Evolutionary conservation across 2,329 filamentous ascomycete genomes (phyloP).

Genomic region (Aplosporella prunicola): DNA sequence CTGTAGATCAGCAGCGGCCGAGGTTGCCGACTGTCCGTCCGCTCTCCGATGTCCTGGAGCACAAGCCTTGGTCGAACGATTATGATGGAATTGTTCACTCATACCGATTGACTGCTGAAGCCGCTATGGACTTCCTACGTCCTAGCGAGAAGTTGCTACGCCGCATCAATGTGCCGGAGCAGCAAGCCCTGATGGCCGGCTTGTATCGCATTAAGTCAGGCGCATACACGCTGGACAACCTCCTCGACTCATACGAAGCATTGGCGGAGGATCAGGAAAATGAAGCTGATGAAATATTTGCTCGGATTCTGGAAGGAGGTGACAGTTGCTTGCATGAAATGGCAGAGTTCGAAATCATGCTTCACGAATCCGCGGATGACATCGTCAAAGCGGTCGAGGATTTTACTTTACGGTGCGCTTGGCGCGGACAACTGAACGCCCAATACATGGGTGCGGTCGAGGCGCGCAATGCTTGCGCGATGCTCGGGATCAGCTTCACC

Average conservation of each 20-base stretch:
- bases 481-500: slow-evolving; percentile 36
- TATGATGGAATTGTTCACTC: slow-evolving; percentile 45
- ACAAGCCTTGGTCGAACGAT: slow-evolving; percentile 39
- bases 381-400: slow-evolving; percentile 26
- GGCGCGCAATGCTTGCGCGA: slow-evolving; percentile 48
- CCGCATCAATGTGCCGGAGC: slow-evolving; percentile 6
- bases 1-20: slow-evolving; percentile 2
- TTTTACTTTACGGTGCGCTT: slow-evolving; percentile 46
- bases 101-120: slow-evolving; percentile 38
- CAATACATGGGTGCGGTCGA: slow-evolving; percentile 51
- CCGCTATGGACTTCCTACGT: slow-evolving; percentile 13
- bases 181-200: slow-evolving; percentile 36
- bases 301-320: slow-evolving; percentile 26
- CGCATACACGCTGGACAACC: slow-evolving; percentile 39
- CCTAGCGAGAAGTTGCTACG: slow-evolving; percentile 7
- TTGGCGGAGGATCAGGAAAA: slow-evolving; percentile 43
- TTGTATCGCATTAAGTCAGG: slow-evolving; percentile 17
- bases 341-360: slow-evolving; percentile 17
- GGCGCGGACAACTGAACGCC: slow-evolving; percentile 50
- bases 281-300: slow-evolving; percentile 29
- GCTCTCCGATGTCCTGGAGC: slow-evolving; percentile 49
- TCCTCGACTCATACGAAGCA: slow-evolving; percentile 41
- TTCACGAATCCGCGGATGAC: slow-evolving; percentile 8
- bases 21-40: slow-evolving; percentile 27
- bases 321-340: slow-evolving; percentile 27